phyloP scores from a whole-genome alignment of 768 basidiomycete species.

The Agaricus sinodeliciosus region DNA sequence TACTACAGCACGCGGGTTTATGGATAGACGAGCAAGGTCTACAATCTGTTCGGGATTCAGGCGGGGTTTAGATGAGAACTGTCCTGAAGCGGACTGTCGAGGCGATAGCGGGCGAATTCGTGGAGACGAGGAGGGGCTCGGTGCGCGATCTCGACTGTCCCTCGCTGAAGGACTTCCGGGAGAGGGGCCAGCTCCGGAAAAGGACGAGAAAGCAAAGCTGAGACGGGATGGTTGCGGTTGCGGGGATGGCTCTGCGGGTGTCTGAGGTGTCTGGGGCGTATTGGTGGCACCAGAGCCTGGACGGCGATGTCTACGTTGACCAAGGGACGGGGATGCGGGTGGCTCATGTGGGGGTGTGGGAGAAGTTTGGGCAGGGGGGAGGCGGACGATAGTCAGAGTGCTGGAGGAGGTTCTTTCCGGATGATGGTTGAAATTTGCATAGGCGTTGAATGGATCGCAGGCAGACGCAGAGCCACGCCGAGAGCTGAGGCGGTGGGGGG shows the following conservation, averaged over 20 bases:
- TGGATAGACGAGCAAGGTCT: constrained; percentile 62
- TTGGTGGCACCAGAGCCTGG: constrained; percentile 1
- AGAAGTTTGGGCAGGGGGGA: constrained; percentile 27
- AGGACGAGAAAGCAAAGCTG: constrained; percentile 30
- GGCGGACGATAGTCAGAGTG: constrained; percentile 71
- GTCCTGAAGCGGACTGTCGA: constrained; percentile 24
- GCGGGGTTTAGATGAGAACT: constrained; percentile 36
- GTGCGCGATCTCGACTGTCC: constrained; percentile 12
- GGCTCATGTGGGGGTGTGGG: constrained; percentile 25
- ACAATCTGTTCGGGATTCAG: constrained; percentile 70
- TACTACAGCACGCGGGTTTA: constrained; percentile 27
- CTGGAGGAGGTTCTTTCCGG: constrained; percentile 51
- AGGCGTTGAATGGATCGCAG: constrained; percentile 57
- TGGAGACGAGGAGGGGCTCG: constrained; percentile 34
- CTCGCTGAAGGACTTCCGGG: constrained; percentile 17
- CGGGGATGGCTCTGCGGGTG: constrained; percentile 16
- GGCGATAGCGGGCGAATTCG: constrained; percentile 46
- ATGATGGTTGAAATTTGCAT: constrained; percentile 45
- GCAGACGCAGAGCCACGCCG: constrained; percentile 68
- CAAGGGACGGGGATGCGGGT: constrained; percentile 21
- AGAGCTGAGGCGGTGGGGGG: constrained; percentile 31
- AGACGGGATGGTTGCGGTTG: constrained; percentile 12
- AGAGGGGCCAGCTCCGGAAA: constrained; percentile 28
- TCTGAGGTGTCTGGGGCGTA: constrained; percentile 17
- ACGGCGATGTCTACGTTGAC: constrained; percentile 20